Evolutionary conservation across 441 rosid genomes (phyloP).

Genomic region (Eruca vesicaria): DNA sequence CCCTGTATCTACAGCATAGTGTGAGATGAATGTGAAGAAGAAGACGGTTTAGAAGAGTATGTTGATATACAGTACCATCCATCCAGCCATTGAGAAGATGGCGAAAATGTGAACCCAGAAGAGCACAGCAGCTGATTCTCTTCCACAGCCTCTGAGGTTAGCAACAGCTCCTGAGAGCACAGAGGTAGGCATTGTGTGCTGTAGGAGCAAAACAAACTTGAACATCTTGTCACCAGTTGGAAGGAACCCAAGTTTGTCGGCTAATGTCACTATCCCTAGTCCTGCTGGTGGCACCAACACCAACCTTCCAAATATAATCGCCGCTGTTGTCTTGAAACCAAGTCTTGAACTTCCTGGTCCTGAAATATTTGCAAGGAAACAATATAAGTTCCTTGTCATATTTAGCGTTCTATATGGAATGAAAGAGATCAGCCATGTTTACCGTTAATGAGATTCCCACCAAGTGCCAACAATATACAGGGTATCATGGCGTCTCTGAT

Average conservation of each 20-base stretch:
- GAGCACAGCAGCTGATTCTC: slow-evolving; percentile 88
- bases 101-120: slow-evolving; percentile 99
- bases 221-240: slow-evolving; percentile 94
- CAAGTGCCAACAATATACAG: slow-evolving; percentile 90
- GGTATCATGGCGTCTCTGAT: slow-evolving; percentile 98
- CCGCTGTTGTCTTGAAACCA: slow-evolving; percentile 81
- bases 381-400: slow-evolving; percentile 26
- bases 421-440: slow-evolving; percentile 44
- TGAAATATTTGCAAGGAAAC: slow-evolving; percentile 36
- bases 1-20: slow-evolving; percentile 11
- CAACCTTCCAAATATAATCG: slow-evolving; percentile 77
- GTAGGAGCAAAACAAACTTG: slow-evolving; percentile 85
- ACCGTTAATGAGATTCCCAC: slow-evolving; percentile 99
- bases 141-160: slow-evolving; percentile 91
- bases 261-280: slow-evolving; percentile 85
- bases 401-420: slow-evolving; percentile 15
- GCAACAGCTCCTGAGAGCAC: slow-evolving; percentile 97
- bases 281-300: slow-evolving; percentile 88
- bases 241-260: slow-evolving; percentile 94
- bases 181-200: slow-evolving; percentile 98
- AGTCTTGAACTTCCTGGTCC: slow-evolving; percentile 98
- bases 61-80: slow-evolving; percentile 83
- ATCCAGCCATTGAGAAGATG: slow-evolving; percentile 84
- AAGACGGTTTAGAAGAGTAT: slow-evolving; percentile 56
- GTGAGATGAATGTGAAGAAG: slow-evolving; percentile 5